phyloP scores from a whole-genome alignment of 2,329 filamentous ascomycete genomes.

The Rhynchosporium secalis region DNA sequence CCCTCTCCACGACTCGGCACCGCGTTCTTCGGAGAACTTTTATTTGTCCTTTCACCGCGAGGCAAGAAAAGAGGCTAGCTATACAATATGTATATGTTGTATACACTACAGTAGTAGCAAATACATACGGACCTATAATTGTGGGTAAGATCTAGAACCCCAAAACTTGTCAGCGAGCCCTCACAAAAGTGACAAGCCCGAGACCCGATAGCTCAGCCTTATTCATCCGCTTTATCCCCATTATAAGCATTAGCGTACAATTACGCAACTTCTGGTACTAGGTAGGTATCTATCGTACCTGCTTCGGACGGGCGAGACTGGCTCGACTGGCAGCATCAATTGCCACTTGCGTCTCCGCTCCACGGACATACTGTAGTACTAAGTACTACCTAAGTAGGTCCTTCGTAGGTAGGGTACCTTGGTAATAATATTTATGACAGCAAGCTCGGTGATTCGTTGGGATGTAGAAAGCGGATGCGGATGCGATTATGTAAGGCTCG shows the following conservation, averaged over 20 bases:
- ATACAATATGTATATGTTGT: neutral
- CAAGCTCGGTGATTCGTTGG: neutral
- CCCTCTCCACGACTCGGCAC: constrained; percentile 1
- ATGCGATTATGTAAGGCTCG: constrained; percentile 1
- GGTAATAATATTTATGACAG: too few relatives aligned
- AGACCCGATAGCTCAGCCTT: neutral
- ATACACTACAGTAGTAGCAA: neutral
- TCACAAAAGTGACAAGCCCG: neutral
- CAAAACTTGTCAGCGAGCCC: neutral
- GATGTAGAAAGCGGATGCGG: too few relatives aligned
- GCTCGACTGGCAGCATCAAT: neutral
- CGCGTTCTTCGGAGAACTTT: neutral
- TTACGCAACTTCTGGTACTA: neutral
- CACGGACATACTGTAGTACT: neutral
- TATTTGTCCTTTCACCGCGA: too few relatives aligned
- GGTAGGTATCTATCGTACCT: neutral
- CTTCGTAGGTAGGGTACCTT: too few relatives aligned
- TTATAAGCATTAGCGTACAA: neutral
- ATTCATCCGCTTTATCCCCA: neutral
- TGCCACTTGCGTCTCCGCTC: constrained; percentile 2
- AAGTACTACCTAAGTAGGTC: too few relatives aligned
- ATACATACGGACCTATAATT: neutral
- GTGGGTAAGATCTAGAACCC: neutral
- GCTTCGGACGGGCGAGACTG: neutral
- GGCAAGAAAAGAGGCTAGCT: too few relatives aligned